Base-by-base conservation (phyloP, 495 filamentous ascomycete genomes). In the Glonium stellatum region DNA sequence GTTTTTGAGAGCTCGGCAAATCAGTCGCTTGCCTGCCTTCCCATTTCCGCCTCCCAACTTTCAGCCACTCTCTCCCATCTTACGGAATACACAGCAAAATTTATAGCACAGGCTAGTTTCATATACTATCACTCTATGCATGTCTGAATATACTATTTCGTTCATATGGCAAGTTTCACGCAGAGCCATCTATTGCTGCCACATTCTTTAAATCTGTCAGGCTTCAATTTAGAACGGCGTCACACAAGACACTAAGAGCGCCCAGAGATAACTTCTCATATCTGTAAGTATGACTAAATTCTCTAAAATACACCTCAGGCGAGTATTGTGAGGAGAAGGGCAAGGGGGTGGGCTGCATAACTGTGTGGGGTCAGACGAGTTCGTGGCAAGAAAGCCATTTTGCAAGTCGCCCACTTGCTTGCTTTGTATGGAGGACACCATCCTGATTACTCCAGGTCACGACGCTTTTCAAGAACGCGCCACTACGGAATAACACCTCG, bases 1-100 rank as follows among this genome's bases (percentile, higher is more conserved):
- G 47, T 6, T 12, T 49, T 34, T n/a, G 21, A 46, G 56, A 44
- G 22, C 35, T 51, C 27, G 48, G 48, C 48, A 51, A 51, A 51
- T 18, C 18, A 19, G 41, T 21, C 13, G 41, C 15, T 46, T 46
- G 5, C 44, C 44, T 48, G 44, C 44, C 44, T 48, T 48, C 44
- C 18, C 18, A 48, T 48, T 48, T 48, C 44, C 22, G 27, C 27
- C 13, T 48, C 44, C 44, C 13, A 48, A n/a, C 39, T 23, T 22
- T 51, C 48, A 51, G 48, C 48, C 48, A 50, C 47, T 4, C 23
- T 21, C 47, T 50, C 11, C 4, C 47, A 27, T 23, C 48, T 15
- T 22, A 23, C 19, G 23, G 8, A 27, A 1, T 51, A 8, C 21
- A 8, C 48, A 31, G 48, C 19, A 31, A 15, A n/a, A 25, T 50